Base-by-base conservation (phyloP, 1,139 yeast species). In the Yamadazyma triangularis region DNA sequence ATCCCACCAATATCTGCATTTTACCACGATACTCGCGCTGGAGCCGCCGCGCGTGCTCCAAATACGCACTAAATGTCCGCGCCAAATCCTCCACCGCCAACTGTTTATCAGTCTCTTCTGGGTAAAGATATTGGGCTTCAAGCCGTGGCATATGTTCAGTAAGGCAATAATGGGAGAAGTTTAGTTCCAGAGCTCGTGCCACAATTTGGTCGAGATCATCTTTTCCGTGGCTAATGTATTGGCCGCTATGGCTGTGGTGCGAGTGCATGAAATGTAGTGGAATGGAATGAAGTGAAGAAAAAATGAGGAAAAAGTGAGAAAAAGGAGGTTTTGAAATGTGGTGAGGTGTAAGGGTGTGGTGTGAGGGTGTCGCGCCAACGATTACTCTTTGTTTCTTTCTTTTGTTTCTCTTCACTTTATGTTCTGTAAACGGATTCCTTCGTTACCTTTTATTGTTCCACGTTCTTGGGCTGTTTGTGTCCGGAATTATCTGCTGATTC, bases 91-190 rank as follows among this genome's bases (percentile, higher is more conserved):
- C 50, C 0, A 62, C 39, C 0, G 77, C 67, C 34, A 74, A 73
- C 1, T 63, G 47, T 34, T 69, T 62, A 7, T 68, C 83, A 2
- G 64, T 33, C 47, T 91, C 99, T 50, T 93, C 98, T 0, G 97
- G 96, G 48, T 93, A 91, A 12, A 91, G 55, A 40, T 68, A 79
- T 19, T 52, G 48, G 4, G 56, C 43, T 4, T 67, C 53, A 15
- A 81, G 54, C 32, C 99, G 65, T 10, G 98, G 98, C 80, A 88
- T 87, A 54, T 91, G 99, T 55, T 91, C 99, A 0, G 98, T 91
- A 30, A 91, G 60, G 51, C 97, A 88, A 45, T 77, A 87, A 4
- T 73, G 70, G 12, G 69, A 60, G 52, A 89, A 86, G n/a, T 77
- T 70, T 58, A 68, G 63, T 6, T 55, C 55, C 12, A 69, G 53